Evolutionary conservation across 345 rosid genomes (phyloP), one percentile per base, ranked within the genome.

Genomic region (Abelmoschus esculentus): DNA sequence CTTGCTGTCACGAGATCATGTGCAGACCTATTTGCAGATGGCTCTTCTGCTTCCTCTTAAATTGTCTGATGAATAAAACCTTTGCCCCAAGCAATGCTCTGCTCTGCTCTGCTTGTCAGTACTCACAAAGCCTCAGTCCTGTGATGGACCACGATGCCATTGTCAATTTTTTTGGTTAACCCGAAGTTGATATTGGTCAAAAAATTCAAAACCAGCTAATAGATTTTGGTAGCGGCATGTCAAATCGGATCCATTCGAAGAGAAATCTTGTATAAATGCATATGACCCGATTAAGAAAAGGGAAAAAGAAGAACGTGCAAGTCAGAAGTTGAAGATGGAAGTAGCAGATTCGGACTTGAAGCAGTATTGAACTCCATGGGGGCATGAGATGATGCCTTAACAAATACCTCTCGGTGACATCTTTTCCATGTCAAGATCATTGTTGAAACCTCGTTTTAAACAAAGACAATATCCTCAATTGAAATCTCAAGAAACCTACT

Each of bases 101-200:
- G 38, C 42, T 65, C 44, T 40, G 32, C 52, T 22, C 26, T 22
- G 26, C 1, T 22, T 22, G 26, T 22, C 26, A 22, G 26, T 18
- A 52, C 29, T 50, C 60, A 31, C 8, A n/a, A 47, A 34, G 6
- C 31, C 32, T 17, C 57, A 28, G 7, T 71, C 17, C 19, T 44
- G 28, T 26, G 19, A 65, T 13, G 69, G 56, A 47, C 7, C n/a
- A 69, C 40, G 72, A 55, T 62, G 34, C 72, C 31, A 36, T 49
- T 54, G 29, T 28, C 26, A 38, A 34, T 22, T 49, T 3, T 18
- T 26, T 38, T 38, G 9, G 34, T 11, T 55, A 36, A 54, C 5
- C 61, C 46, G 5, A 54, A 52, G 18, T 5, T 19, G 50, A 69
- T 55, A 34, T 36, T 38, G 38, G 26, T 69, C 50, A 36, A 36